Percentiles rank a stretch among this genome's conserved stretches.
phyloP scores from a whole-genome alignment of 371 early-diverging fungal species.

The Nematocida displodere region DNA sequence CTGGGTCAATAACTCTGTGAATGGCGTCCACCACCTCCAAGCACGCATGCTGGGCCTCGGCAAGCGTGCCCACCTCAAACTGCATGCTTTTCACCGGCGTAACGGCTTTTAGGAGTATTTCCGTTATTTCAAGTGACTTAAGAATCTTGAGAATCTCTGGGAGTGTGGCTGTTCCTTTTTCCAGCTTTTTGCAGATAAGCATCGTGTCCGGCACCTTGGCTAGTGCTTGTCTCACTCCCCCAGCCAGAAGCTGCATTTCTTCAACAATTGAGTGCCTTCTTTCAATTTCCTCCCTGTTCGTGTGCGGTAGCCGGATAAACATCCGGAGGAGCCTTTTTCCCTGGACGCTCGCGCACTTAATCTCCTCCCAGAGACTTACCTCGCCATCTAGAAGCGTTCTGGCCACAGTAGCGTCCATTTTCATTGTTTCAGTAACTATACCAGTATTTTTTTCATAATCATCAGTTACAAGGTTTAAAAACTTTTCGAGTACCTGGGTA shows the following conservation, averaged over 20 bases:
- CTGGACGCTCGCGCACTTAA: conserved; percentile 56
- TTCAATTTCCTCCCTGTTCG: conserved; percentile 56
- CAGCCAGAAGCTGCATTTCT: conserved; percentile 8
- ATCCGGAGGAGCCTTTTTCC: conserved; percentile 59
- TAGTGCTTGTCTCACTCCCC: background rate
- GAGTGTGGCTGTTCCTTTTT: conserved; percentile 39
- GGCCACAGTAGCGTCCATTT: conserved; percentile 17
- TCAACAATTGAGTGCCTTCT: conserved; percentile 55
- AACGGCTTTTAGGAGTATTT: background rate
- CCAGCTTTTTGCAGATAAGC: conserved; percentile 49
- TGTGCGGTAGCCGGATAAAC: conserved; percentile 57
- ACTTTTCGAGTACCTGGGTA: conserved; percentile 6
- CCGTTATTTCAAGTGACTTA: background rate
- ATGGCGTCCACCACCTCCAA: conserved; percentile 43
- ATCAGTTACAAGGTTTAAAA: conserved; percentile 15
- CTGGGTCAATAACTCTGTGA: conserved; percentile 50
- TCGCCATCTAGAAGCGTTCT: conserved; percentile 33
- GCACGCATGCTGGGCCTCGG: conserved; percentile 17
- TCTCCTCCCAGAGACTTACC: conserved; percentile 32
- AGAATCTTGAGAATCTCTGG: conserved; percentile 54
- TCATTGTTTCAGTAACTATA: conserved; percentile 9
- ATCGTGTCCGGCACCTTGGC: conserved; percentile 57
- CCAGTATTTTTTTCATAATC: conserved; percentile 14
- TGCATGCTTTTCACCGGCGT: background rate
- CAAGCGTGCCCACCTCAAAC: background rate